Percentiles rank a stretch among this genome's conserved stretches.
phyloP scores from a whole-genome alignment of 2,329 filamentous ascomycete genomes.

The Sporothrix euskadiensis region DNA sequence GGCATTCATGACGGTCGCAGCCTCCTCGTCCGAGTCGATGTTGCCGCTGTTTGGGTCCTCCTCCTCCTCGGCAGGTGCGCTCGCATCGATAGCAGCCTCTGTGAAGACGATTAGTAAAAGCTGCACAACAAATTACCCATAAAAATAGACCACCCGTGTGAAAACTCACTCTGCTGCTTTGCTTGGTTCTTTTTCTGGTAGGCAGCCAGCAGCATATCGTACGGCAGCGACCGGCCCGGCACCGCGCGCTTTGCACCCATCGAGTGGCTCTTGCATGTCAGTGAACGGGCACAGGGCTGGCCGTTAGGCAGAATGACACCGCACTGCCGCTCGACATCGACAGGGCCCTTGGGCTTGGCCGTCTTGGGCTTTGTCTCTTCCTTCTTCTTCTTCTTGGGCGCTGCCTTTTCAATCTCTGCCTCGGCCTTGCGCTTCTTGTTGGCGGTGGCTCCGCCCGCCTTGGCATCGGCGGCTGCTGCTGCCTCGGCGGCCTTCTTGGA shows the following conservation, averaged over 20 bases:
- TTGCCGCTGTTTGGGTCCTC: slow-evolving; percentile 76
- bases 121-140: too few species aligned
- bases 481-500: slow-evolving; percentile 43
- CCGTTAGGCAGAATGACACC: slow-evolving; percentile 85
- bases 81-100: slow-evolving; percentile 94
- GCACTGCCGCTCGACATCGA: slow-evolving; percentile 92
- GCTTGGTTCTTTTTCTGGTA: slow-evolving; percentile 99
- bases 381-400: slow-evolving; percentile 92
- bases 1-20: slow-evolving; percentile 81
- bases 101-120: slow-evolving; percentile 27
- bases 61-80: slow-evolving; percentile 84
- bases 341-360: slow-evolving; percentile 84
- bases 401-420: slow-evolving; percentile 74
- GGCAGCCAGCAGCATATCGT: slow-evolving; percentile 84
- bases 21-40: slow-evolving; percentile 94
- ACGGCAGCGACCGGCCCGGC: slow-evolving; percentile 80
- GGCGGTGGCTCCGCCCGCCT: slow-evolving; percentile 45
- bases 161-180: slow-evolving; percentile 71
- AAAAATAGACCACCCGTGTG: not conserved
- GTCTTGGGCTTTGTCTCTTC: slow-evolving; percentile 83
- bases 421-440: slow-evolving; percentile 76
- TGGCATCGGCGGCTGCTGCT: slow-evolving; percentile 67
- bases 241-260: slow-evolving; percentile 93
- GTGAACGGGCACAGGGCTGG: slow-evolving; percentile 78
- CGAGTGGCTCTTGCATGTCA: slow-evolving; percentile 93